These are phyloP conservation scores for Vitis rotundifolia DNA, from an alignment of 164 flowering plant species.

Conservation along the genomic window DNA sequence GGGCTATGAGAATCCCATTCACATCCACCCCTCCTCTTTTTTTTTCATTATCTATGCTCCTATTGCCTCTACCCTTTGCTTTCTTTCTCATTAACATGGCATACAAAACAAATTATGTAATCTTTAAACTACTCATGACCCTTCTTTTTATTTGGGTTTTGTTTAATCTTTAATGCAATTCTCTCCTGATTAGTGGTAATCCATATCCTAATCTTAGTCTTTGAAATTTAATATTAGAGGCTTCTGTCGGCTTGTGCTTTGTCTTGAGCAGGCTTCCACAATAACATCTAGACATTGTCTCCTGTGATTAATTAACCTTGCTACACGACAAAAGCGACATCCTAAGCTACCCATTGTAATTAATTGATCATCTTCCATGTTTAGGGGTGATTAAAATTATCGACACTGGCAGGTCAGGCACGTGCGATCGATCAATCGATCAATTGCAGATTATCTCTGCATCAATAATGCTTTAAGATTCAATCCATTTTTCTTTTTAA, in stretches of 20 bases:
- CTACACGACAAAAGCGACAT: constrained; percentile 5
- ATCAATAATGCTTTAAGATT: too few relatives aligned
- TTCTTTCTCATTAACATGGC: not conserved
- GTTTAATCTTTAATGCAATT: not conserved
- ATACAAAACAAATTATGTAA: constrained; percentile 7
- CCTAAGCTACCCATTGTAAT: too few relatives aligned
- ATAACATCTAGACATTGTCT: constrained; percentile 25
- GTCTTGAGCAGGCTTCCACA: constrained; percentile 25
- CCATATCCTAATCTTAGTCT: constrained; percentile 7
- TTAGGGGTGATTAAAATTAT: too few relatives aligned
- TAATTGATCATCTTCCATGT: too few relatives aligned
- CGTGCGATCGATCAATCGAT: too few relatives aligned
- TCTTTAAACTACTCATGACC: constrained; percentile 8
- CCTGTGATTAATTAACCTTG: constrained; percentile 2
- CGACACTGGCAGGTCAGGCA: too few relatives aligned
- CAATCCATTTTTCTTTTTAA: too few relatives aligned
- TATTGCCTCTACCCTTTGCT: constrained; percentile 12
- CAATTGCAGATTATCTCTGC: too few relatives aligned
- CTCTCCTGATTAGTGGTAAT: constrained; percentile 11
- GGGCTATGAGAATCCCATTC: not conserved
- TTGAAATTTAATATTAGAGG: not conserved
- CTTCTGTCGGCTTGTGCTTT: constrained; percentile 14
- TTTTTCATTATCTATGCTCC: not conserved
- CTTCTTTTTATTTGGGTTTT: not conserved
- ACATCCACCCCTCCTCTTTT: not conserved